Conservation (phyloP, 352 stramenopile genomes). For the Elongisporangium anandrum region DNA sequence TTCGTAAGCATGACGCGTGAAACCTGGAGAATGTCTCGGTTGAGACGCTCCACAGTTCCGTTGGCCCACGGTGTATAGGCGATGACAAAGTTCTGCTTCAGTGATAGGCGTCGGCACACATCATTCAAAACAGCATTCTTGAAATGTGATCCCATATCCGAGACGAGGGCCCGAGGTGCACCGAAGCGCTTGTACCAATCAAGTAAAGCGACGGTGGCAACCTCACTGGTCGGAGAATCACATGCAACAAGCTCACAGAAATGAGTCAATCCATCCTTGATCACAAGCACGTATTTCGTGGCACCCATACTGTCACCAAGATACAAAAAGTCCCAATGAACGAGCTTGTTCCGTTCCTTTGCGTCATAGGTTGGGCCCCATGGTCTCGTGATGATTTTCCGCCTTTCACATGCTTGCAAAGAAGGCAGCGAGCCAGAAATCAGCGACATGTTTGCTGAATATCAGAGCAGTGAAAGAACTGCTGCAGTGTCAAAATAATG, state of each 20-base stretch:
- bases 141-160: conserved; percentile 1
- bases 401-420: conserved; percentile 3
- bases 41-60: too few relatives aligned
- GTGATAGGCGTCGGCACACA: not conserved
- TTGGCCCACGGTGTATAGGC: too few relatives aligned
- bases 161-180: not conserved
- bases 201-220: not conserved
- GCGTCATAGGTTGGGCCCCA: not conserved
- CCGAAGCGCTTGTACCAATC: conserved; percentile 3
- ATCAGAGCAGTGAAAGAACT: not conserved
- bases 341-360: not conserved
- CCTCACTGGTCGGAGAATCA: not conserved
- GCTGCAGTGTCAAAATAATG: too few relatives aligned
- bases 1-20: too few relatives aligned
- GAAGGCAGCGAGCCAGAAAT: not conserved
- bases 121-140: not conserved
- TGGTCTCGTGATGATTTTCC: conserved; percentile 1
- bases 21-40: too few relatives aligned
- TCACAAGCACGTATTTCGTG: not conserved
- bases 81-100: conserved; percentile 1
- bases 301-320: not conserved
- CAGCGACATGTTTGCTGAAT: not conserved
- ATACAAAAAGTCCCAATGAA: conserved; percentile 1
- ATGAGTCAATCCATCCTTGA: conserved; percentile 3
- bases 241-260: conserved; percentile 1